phyloP scores from a whole-genome alignment of 2,329 filamentous ascomycete genomes.

The Aspergillus awamori region DNA sequence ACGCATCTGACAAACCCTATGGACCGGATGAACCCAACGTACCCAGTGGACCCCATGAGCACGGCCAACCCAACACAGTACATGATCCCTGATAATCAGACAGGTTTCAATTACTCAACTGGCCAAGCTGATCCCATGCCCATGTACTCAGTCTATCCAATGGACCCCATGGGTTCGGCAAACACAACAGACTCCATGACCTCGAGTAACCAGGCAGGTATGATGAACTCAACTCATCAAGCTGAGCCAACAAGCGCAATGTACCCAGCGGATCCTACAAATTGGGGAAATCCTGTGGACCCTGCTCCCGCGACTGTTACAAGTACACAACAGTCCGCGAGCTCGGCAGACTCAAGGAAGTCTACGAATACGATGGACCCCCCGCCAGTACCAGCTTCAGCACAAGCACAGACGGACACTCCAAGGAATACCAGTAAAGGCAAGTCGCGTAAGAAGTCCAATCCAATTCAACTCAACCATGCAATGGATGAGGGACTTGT shows the following conservation, averaged over 20 bases:
- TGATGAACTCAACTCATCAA: not conserved
- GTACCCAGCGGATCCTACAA: not conserved
- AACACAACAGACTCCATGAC: not conserved
- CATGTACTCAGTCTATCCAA: not conserved
- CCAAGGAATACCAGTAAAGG: not conserved
- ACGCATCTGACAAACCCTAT: not conserved
- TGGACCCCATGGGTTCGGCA: not conserved
- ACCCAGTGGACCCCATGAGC: not conserved
- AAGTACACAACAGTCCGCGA: not conserved
- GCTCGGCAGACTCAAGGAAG: not conserved
- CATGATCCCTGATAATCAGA: not conserved
- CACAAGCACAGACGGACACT: not conserved
- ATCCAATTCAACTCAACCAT: not conserved
- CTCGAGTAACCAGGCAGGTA: not conserved
- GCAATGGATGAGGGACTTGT: not conserved
- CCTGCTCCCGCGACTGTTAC: not conserved
- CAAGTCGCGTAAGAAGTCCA: not conserved
- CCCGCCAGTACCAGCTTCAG: not conserved
- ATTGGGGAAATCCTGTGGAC: not conserved
- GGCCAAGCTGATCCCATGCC: not conserved
- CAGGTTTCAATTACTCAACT: not conserved
- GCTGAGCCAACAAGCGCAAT: not conserved
- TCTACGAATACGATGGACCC: not conserved
- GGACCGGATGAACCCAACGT: not conserved
- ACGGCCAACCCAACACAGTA: not conserved